Evolutionary conservation across 2,329 filamentous ascomycete species (phyloP), one percentile per base, ranked within the genome.

Genomic region (Onygena corvina): DNA sequence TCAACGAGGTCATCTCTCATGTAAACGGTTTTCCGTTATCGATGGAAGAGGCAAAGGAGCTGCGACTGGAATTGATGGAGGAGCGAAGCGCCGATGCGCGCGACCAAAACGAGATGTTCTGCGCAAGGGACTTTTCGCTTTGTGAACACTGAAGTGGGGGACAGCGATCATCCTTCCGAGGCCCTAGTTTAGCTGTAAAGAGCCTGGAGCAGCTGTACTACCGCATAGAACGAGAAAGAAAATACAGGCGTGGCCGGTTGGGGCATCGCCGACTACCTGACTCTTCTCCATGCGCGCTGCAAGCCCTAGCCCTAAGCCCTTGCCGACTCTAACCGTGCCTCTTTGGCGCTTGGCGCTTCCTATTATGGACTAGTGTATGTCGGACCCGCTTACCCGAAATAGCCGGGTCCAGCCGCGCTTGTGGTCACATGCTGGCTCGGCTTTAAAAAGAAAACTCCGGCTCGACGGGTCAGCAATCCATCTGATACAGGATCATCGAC

Each of bases 21-120:
- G 1, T 52, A 7, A 44, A 45, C 6, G 34, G 38, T 11, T 47
- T 35, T 27, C 36, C 42, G 12, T 38, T 56, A 5, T 34, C 45
- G 14, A 53, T 54, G 48, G 46, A 53, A n/a, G 51, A 54, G 18
- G 52, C 52, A 11, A 50, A 54, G 31, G 25, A 40, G 20, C 12
- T 56, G 14, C 42, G 53, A 11, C 33, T 52, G 12, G 48, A 53
- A 16, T 38, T 56, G 12, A 56, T 56, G 54, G 51, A 53, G 12
- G 53, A 56, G 38, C 38, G 54, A 29, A 51, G 46, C 29, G 47
- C 11, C n/a, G 16, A 47, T 46, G 34, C 45, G 12, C 7, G 14
- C 4, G 14, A 49, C 9, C 46, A 51, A 11, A 14, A 11, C 25
- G 29, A 38, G 7, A 21, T 21, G 8, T 30, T 51, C 3, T 14